phyloP scores from a whole-genome alignment of 495 filamentous ascomycete genomes.

The Neurospora discreta region DNA sequence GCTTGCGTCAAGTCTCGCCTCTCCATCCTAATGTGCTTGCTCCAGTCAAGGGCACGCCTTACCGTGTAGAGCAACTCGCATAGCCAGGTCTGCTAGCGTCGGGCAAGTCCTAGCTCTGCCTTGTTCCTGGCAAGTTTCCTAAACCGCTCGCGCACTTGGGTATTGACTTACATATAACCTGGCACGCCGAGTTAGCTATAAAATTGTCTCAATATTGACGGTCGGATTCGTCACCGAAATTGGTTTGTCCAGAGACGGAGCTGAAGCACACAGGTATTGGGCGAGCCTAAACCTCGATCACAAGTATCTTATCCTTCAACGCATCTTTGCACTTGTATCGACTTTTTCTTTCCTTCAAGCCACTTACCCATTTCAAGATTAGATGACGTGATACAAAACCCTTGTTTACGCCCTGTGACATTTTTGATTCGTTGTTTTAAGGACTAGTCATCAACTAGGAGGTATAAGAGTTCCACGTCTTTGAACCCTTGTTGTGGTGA shows the following conservation, averaged over 20 bases:
- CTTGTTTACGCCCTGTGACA: constrained; percentile 10
- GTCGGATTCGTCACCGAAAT: neutral
- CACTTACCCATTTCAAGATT: constrained; percentile 9
- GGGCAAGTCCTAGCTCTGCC: constrained; percentile 14
- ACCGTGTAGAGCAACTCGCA: constrained; percentile 18
- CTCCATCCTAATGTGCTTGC: constrained; percentile 15
- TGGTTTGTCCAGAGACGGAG: constrained; percentile 22
- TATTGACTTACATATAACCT: neutral
- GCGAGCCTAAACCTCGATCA: constrained; percentile 12
- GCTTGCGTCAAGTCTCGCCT: constrained; percentile 25
- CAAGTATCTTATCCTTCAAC: neutral
- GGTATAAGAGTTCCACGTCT: neutral
- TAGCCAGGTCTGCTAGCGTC: constrained; percentile 13
- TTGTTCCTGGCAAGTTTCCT: constrained; percentile 14
- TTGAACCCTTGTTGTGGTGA: neutral
- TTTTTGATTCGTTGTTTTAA: neutral
- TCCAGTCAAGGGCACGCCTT: constrained; percentile 13
- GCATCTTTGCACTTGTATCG: constrained; percentile 9
- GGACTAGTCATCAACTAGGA: neutral
- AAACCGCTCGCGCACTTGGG: neutral
- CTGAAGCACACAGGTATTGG: constrained; percentile 7
- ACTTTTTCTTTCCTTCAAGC: constrained; percentile 17
- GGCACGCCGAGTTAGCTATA: neutral
- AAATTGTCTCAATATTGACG: neutral
- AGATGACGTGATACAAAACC: constrained; percentile 21